Evolutionary conservation across 441 rosid species (phyloP), one percentile per base, ranked within the genome.

Genomic region (Populus hybrid): DNA sequence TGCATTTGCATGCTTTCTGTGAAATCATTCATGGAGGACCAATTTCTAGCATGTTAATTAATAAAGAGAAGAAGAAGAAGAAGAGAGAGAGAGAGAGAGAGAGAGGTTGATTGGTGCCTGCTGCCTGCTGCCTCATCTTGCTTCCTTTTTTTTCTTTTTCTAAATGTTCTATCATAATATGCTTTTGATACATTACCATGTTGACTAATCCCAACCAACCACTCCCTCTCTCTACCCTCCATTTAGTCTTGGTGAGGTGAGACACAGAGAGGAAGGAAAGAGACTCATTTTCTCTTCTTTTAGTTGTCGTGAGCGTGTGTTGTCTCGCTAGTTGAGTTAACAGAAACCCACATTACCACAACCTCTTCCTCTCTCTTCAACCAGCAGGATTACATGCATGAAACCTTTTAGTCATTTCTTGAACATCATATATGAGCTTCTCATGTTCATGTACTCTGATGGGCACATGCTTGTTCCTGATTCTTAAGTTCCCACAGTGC

Each of bases 121-220:
- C 66, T 23, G 20, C 18, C 38, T 70, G 26, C 66, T 42, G 34
- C 63, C 50, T 18, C 23, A 30, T 71, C 0, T 28, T 42, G 5
- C 30, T 42, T 14, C 18, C 18, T 46, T 46, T 46, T 32, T 50
- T 5, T 35, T 46, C 65, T 50, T 69, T 46, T 30, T 30, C 32
- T 30, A 10, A 10, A 16, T 32, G 61, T 24, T 70, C n/a, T 14
- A 36, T 38, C 82, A 84, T 85, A 69, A 67, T 78, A 77, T 81
- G 84, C 84, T 72, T 77, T 84, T 85, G 79, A 79, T 80, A 64
- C 81, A 87, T 87, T 86, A 77, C 84, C 81, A 85, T 77, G 85
- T 86, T 87, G 92, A 88, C 91, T 87, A 83, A 86, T 77, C 79
- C 81, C 84, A 81, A 70, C 88, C 79, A 79, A 66, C 83, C 26